Conservation (phyloP, 116 monocot species). For the Thalassia testudinum region DNA sequence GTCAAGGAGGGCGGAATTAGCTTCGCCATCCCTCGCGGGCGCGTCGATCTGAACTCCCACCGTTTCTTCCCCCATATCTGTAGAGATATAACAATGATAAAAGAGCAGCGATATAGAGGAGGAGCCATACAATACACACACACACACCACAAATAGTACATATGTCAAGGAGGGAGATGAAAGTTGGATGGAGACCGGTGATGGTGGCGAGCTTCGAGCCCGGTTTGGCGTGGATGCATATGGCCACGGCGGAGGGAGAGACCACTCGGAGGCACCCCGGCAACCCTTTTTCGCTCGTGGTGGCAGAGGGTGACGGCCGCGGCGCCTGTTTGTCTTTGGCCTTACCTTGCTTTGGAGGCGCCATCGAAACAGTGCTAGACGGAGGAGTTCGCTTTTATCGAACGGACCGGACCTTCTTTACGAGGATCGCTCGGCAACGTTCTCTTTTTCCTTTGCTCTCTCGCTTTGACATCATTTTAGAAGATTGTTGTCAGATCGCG, state of each 20-base stretch:
- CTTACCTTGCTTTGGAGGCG: slow-evolving; percentile 48
- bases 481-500: no score
- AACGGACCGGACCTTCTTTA: no score
- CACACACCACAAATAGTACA: no score
- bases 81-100: background rate
- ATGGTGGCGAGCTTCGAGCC: slow-evolving; percentile 82
- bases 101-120: background rate
- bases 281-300: slow-evolving; percentile 7
- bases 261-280: slow-evolving; percentile 62
- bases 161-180: background rate
- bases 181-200: slow-evolving; percentile 29
- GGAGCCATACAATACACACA: no score
- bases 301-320: slow-evolving; percentile 9
- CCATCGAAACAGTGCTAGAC: no score
- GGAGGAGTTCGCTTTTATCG: no score
- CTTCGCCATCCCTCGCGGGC: slow-evolving; percentile 88
- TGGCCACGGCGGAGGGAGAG: slow-evolving; percentile 53
- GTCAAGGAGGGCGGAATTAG: slow-evolving; percentile 68
- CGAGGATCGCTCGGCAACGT: no score
- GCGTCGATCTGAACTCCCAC: slow-evolving; percentile 87
- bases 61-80: slow-evolving; percentile 67
- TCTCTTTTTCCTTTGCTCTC: no score
- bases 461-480: no score
- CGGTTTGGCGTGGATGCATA: slow-evolving; percentile 77
- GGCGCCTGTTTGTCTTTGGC: slow-evolving; percentile 14